Evolutionary conservation across 345 rosid species (phyloP), one percentile per base, ranked within the genome.

Genomic region (Populus deltoides): DNA sequence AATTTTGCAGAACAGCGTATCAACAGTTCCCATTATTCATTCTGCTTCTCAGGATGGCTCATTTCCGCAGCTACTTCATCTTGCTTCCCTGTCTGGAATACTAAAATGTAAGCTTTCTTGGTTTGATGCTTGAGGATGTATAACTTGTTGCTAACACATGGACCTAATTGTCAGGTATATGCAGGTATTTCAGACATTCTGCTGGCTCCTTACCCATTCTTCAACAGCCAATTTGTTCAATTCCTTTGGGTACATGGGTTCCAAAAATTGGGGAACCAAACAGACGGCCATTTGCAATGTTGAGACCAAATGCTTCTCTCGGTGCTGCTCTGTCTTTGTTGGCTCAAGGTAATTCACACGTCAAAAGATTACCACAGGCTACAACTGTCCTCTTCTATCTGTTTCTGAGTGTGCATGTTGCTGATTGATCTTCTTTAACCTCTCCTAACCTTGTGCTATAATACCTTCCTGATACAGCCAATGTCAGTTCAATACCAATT

Each of bases 81-180:
- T 97, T 86, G 97, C 99, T 80, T 90, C 99, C 11, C 88, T 97
- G 73, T 90, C 98, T 71, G 97, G 94, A 82, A 90, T 97, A 82
- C 83, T 97, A 78, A 94, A 91, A 87, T 89, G 99, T 97, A 85
- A 86, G 91, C 18, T 35, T 85, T 79, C 73, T 75, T 63, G 25
- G 49, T 81, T 69, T 36, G 36, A 69, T 78, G 11, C 70, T 66
- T 75, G 35, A 47, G 79, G 78, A 63, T 51, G 55, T 68, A 22
- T 55, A 74, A 75, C 24, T 20, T 74, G 45, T 47, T 74, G 33
- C 86, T 87, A 75, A 87, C 81, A 18, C 38, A 68, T 47, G 70
- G 47, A 53, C 73, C 45, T 82, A 53, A 78, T 38, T 84, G 85
- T 53, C 93, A 97, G 99, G 97, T 83, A 85, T 97, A 80, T 97